Base-by-base conservation (phyloP, 768 basidiomycete genomes). In the Kwoniella sp. region DNA sequence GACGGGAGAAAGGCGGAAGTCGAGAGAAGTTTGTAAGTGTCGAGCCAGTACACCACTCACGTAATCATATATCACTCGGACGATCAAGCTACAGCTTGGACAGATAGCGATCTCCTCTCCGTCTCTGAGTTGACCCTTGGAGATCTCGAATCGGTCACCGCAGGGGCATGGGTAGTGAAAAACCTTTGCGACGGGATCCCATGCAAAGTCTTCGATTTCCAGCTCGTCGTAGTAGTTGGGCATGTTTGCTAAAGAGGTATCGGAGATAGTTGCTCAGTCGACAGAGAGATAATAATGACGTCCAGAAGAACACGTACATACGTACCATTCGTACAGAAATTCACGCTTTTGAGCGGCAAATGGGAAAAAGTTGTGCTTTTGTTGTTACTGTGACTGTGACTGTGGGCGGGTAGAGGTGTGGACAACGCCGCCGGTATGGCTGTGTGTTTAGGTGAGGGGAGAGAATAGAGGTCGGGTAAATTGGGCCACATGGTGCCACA, bases 131-230 rank as follows among this genome's bases (percentile, higher is more conserved):
- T 97, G 93, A 67, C 83, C 83, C 71, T 89, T 86, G 30, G 90
- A 87, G 70, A 98, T 97, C 81, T 98, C 95, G 82, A 98, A 99
- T 47, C 94, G 88, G 82, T 99, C 95, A 9, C 95, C 95, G 76
- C 95, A 98, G 0, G 95, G 94, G 77, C 93, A 99, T 0, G 94
- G 95, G 80, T 94, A 96, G 84, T 98, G 94, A 76, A 88, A 97
- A 4, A 97, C 90, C 76, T 89, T 90, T 61, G 85, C 86, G 25
- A 61, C 85, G 84, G 79, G 67, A 56, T 95, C 93, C 91, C 92
- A 96, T 17, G 83, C 86, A 89, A 96, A 94, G 75, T 96, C 94
- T 77, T 97, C 95, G 58, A 97, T 96, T 79, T 97, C 93, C 28
- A 97, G 87, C 81, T 96, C 94, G 84, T 97, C 93, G 84, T 97